Evolutionary conservation across 1,139 yeast species (phyloP), one percentile per base, ranked within the genome.

Genomic region (Meyerozyma carpophila): DNA sequence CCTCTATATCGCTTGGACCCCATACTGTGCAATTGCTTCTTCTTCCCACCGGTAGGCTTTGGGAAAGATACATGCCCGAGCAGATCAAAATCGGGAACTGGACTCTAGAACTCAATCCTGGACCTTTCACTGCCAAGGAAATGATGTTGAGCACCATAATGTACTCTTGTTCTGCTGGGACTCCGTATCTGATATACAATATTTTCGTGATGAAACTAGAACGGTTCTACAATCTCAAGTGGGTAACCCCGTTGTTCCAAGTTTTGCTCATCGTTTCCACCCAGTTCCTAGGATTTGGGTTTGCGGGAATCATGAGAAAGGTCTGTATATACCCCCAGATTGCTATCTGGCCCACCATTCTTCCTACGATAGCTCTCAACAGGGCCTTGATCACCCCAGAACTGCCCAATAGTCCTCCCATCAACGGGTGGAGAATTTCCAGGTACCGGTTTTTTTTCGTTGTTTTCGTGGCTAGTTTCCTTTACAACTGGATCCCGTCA

Each of bases 181-280:
- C 74, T 0, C 77, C 78, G 1, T 73, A 73, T 46, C 70, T 70
- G 54, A 59, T 72, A 1, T 70, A 70, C 52, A 72, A 71, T 49
- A 71, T 73, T 1, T 63, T 70, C 47, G 77, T 73, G 8, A 70
- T 72, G 77, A 72, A 71, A 44, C 50, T 71, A 25, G 75, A 70
- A 36, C 56, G 63, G 42, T 73, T 72, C 48, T 73, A 73, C 50
- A 74, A 73, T 1, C 58, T 72, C 41, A 64, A 69, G 45, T 73
- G 78, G 78, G 77, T 73, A 7, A 52, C 66, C 1, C 57, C 68
- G 55, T 52, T 63, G 0, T 72, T 65, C 51, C 78, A 73, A 49
- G 41, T 71, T 4, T 50, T 70, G 3, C 58, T 73, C 36, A 56
- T 70, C 1, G 49, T 71, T 8, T 68, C 75, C 2, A 71, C 77